Percentiles rank a stretch among this genome's conserved stretches.
phyloP scores from a whole-genome alignment of 306 rosid genomes.

The Potentilla sterilis region DNA sequence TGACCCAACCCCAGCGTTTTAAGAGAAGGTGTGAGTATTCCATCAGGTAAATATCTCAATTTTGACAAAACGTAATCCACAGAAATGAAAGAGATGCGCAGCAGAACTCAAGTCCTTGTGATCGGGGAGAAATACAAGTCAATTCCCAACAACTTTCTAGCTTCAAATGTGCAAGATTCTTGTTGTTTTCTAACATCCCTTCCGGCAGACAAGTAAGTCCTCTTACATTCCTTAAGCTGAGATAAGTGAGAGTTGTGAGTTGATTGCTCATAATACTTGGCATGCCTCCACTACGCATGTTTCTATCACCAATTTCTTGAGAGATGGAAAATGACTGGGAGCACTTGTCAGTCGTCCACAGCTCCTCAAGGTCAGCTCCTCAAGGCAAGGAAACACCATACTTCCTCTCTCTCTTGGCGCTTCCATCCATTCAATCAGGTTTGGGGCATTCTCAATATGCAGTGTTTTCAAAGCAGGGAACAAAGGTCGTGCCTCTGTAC shows the following conservation, averaged over 20 bases:
- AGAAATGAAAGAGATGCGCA: not conserved
- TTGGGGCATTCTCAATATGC: not conserved
- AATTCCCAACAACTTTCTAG: not conserved
- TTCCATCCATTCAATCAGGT: not conserved
- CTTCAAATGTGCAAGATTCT: not conserved
- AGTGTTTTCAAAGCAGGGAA: not conserved
- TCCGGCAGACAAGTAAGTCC: not conserved
- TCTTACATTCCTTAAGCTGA: rapidly evolving
- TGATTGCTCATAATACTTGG: not conserved
- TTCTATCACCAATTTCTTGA: not conserved
- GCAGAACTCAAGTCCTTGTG: not conserved
- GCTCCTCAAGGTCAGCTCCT: not conserved
- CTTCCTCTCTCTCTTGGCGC: not conserved
- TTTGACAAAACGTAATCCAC: rapidly evolving
- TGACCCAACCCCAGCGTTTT: rapidly evolving
- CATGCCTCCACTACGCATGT: too few relatives aligned
- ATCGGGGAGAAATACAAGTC: not conserved
- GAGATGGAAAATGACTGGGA: constrained; percentile 3
- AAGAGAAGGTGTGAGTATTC: not conserved
- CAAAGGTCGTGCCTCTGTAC: not conserved
- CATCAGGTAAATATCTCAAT: not conserved
- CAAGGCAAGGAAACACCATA: not conserved
- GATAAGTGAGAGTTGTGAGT: not conserved
- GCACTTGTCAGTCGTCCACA: not conserved
- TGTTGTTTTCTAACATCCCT: not conserved